These are phyloP conservation scores for Phytophthora citrophthora DNA, from an alignment of 352 stramenopile species.

Conservation along the genomic window DNA sequence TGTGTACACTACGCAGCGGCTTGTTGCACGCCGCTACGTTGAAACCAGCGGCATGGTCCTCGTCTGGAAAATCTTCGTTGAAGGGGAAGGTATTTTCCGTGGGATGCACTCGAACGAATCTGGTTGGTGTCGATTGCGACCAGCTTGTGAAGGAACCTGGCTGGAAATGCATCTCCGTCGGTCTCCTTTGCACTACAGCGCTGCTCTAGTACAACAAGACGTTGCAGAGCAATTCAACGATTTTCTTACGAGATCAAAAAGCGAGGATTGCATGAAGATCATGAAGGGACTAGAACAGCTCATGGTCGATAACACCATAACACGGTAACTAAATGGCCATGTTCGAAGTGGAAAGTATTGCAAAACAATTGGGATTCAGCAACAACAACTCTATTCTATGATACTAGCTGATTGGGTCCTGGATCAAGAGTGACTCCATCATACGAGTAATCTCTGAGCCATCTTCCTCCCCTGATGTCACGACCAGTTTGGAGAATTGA, in stretches of 20 bases:
- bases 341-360: too few relatives aligned
- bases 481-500: slow-evolving; percentile 28
- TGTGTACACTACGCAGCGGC: background rate
- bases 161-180: slow-evolving; percentile 12
- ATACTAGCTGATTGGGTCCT: background rate
- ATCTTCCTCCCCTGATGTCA: slow-evolving; percentile 32
- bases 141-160: background rate
- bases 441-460: slow-evolving; percentile 19
- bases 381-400: too few relatives aligned
- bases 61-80: background rate
- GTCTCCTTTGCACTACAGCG: slow-evolving; percentile 4
- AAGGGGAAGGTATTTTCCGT: background rate
- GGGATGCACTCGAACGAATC: slow-evolving; percentile 1
- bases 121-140: background rate
- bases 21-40: slow-evolving; percentile 1
- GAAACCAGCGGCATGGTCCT: background rate
- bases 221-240: background rate
- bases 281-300: background rate
- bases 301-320: background rate
- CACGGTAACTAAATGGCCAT: too few relatives aligned
- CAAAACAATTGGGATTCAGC: too few relatives aligned
- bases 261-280: background rate
- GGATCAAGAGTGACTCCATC: slow-evolving; percentile 28
- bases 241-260: background rate
- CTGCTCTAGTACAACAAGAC: background rate